Evolutionary conservation across 2,329 filamentous ascomycete genomes (phyloP).

Genomic region (Capronia epimyces): DNA sequence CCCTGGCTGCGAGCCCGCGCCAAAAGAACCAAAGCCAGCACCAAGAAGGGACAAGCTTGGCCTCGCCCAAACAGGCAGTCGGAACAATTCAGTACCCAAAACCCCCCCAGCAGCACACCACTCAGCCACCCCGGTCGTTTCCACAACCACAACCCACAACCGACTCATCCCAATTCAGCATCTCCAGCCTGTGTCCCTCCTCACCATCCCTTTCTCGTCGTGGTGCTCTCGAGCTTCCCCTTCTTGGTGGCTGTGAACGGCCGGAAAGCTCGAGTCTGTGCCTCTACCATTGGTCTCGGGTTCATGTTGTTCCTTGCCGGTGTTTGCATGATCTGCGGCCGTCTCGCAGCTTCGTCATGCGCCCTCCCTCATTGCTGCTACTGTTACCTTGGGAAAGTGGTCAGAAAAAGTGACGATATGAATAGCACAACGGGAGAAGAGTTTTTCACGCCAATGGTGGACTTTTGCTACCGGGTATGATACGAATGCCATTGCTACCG

Average conservation of each 20-base stretch:
- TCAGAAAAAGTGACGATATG: constrained; percentile 1
- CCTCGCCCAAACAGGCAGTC: constrained; percentile 11
- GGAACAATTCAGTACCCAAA: neutral
- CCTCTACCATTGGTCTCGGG: neutral
- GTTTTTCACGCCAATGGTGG: neutral
- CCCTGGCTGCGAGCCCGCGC: neutral
- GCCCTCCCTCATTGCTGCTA: neutral
- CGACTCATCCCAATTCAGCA: constrained; percentile 20
- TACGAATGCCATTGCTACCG: neutral
- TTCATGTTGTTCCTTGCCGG: neutral
- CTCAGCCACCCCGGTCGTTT: constrained; percentile 1
- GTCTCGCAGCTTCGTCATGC: neutral
- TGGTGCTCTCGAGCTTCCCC: neutral
- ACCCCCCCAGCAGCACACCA: constrained; percentile 1
- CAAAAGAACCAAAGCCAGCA: constrained; percentile 1
- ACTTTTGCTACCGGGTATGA: neutral
- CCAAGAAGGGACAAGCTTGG: neutral
- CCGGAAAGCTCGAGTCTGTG: neutral
- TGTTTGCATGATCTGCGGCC: neutral
- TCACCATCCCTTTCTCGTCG: neutral
- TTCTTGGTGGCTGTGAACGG: neutral
- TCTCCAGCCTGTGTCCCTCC: constrained; percentile 20
- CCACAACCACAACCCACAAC: constrained; percentile 2
- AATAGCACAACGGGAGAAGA: neutral
- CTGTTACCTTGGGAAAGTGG: constrained; percentile 4